These are phyloP conservation scores for Starmerella cellae DNA, from an alignment of 805 yeast genomes.

Conservation along the genomic window DNA sequence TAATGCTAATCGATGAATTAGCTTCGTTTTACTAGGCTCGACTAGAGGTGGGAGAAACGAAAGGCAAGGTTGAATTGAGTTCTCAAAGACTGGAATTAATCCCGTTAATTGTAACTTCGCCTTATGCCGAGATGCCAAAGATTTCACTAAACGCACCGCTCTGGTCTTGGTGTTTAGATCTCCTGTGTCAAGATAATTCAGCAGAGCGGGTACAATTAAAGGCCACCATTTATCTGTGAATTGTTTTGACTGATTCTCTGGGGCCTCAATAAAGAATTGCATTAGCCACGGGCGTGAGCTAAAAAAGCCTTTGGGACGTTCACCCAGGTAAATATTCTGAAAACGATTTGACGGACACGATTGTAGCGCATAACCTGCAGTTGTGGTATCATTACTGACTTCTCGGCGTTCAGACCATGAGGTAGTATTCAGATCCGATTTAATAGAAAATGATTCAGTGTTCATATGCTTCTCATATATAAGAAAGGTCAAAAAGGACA, in stretches of 20 bases:
- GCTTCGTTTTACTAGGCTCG: conserved; percentile 13
- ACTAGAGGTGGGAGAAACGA: conserved; percentile 27
- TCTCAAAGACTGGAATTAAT: conserved; percentile 23
- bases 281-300: conserved; percentile 15
- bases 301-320: neutral
- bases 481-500: conserved; percentile 2
- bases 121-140: conserved; percentile 9
- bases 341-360: neutral
- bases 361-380: conserved; percentile 6
- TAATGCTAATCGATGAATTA: conserved; percentile 28
- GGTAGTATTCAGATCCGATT: neutral
- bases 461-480: conserved; percentile 1
- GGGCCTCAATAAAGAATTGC: conserved; percentile 4
- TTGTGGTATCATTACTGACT: neutral
- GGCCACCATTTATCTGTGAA: conserved; percentile 22
- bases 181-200: conserved; percentile 24
- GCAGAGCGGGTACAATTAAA: conserved; percentile 24
- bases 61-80: conserved; percentile 22
- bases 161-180: conserved; percentile 19
- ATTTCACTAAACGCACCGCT: conserved; percentile 18
- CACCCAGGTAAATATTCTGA: neutral
- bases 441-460: neutral
- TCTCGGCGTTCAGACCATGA: neutral
- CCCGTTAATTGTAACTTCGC: conserved; percentile 19
- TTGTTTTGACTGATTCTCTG: neutral